Percentiles rank a stretch among this genome's conserved stretches.
These are phyloP conservation scores for Tolypocladium amazonense DNA, from an alignment of 2,329 filamentous ascomycete species.

Conservation along the genomic window DNA sequence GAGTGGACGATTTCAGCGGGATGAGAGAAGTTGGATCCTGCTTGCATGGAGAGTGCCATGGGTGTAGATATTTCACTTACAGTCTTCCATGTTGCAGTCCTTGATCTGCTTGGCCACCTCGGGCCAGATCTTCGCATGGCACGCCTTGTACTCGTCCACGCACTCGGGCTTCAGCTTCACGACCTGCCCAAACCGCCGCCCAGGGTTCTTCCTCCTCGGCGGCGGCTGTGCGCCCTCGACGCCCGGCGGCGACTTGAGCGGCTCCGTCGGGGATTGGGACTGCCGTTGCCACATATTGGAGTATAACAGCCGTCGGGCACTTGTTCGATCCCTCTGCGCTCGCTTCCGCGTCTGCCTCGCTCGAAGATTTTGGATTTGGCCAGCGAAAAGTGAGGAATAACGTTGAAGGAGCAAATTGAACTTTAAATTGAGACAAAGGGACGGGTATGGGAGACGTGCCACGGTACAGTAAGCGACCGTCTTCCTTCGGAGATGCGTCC, in stretches of 20 bases:
- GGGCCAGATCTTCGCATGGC: conserved; percentile 66
- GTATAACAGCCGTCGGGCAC: background rate
- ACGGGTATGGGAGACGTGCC: background rate
- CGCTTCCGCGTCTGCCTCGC: background rate
- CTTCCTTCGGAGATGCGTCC: background rate
- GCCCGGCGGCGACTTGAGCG: conserved; percentile 3
- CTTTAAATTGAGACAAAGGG: background rate
- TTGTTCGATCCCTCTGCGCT: background rate
- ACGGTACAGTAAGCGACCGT: background rate
- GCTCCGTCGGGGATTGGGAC: conserved; percentile 9
- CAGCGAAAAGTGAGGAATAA: background rate
- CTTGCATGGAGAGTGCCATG: background rate
- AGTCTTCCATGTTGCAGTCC: conserved; percentile 65
- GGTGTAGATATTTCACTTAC: conserved; percentile 25
- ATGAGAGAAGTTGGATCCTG: background rate
- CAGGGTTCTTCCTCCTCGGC: conserved; percentile 25
- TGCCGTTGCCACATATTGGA: conserved; percentile 12
- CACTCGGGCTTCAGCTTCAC: conserved; percentile 59
- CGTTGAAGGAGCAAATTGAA: background rate
- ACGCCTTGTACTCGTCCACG: conserved; percentile 60
- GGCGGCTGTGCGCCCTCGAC: background rate
- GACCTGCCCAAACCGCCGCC: conserved; percentile 57
- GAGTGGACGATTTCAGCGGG: too few relatives aligned
- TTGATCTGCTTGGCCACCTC: conserved; percentile 68
- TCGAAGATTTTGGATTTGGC: background rate